phyloP scores from a whole-genome alignment of 2,329 filamentous ascomycete species.

The Fusarium drepaniforme region DNA sequence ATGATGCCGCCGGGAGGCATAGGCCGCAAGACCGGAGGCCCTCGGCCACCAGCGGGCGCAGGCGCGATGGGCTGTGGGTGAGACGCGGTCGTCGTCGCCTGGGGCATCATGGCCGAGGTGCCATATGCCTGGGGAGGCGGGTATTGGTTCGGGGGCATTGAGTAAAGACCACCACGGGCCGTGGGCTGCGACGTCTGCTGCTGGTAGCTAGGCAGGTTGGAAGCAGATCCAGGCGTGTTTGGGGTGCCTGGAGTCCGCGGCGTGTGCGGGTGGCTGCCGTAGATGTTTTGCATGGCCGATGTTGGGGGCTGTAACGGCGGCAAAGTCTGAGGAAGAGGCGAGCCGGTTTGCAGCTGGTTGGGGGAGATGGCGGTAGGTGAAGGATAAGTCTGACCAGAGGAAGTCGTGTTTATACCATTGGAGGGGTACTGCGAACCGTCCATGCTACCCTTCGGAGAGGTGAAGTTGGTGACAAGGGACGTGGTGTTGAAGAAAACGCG shows the following conservation, averaged over 20 bases:
- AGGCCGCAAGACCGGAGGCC: conserved; percentile 73
- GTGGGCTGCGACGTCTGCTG: conserved; percentile 63
- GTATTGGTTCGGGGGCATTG: conserved; percentile 69
- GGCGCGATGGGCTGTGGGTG: conserved; percentile 84
- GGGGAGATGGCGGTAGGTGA: conserved; percentile 65
- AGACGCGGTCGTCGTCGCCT: conserved; percentile 73
- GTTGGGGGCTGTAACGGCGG: conserved; percentile 66
- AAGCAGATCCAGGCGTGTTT: conserved; percentile 68
- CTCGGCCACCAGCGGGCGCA: conserved; percentile 70
- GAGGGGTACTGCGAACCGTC: conserved; percentile 67
- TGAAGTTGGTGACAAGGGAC: conserved; percentile 44
- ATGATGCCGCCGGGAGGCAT: conserved; percentile 77
- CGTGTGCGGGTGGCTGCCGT: conserved; percentile 71
- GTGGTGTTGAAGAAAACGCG: conserved; percentile 43
- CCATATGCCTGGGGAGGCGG: conserved; percentile 67
- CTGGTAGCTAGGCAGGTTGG: conserved; percentile 66
- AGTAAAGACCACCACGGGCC: conserved; percentile 63
- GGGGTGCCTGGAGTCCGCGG: conserved; percentile 73
- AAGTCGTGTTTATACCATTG: conserved; percentile 68
- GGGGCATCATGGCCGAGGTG: conserved; percentile 73
- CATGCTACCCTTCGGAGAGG: conserved; percentile 60
- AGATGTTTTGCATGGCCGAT: conserved; percentile 58
- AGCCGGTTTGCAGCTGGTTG: conserved; percentile 62
- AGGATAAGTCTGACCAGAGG: conserved; percentile 62
- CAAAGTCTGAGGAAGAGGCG: conserved; percentile 65